These are phyloP conservation scores for Lactarius trivialis DNA, from an alignment of 768 basidiomycete species.

Conservation along the genomic window DNA sequence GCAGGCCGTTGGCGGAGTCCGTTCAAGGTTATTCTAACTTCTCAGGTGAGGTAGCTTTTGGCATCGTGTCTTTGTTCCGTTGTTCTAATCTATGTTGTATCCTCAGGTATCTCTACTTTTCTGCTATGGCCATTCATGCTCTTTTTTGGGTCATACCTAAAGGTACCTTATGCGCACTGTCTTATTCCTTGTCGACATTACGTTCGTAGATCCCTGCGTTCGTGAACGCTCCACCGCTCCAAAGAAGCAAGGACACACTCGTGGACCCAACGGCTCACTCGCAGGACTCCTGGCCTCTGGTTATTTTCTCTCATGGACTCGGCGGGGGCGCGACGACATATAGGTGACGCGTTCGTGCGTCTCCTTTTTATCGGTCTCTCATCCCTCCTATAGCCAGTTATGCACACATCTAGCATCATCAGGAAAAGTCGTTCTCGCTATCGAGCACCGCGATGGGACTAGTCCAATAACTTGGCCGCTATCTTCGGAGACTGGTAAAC, in stretches of 20 bases:
- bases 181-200: background rate
- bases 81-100: background rate
- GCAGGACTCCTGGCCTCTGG: constrained; percentile 57
- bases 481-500: constrained; percentile 31
- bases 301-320: constrained; percentile 82
- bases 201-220: constrained; percentile 12
- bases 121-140: constrained; percentile 17
- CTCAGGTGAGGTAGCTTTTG: constrained; percentile 1
- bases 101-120: constrained; percentile 2
- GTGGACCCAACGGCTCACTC: background rate
- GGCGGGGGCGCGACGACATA: constrained; percentile 69
- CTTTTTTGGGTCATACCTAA: constrained; percentile 12
- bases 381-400: constrained; percentile 44
- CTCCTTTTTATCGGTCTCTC: background rate
- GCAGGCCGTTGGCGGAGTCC: constrained; percentile 10
- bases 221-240: constrained; percentile 15
- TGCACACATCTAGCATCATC: constrained; percentile 68
- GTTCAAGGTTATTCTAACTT: constrained; percentile 18
- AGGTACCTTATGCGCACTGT: background rate
- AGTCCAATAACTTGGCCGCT: constrained; percentile 44
- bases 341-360: constrained; percentile 34
- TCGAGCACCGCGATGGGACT: constrained; percentile 83
- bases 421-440: constrained; percentile 73
- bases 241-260: background rate
- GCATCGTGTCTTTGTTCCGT: background rate